Conservation (phyloP, 2,329 filamentous ascomycete genomes). For the Nothomitra cinnamomea region DNA sequence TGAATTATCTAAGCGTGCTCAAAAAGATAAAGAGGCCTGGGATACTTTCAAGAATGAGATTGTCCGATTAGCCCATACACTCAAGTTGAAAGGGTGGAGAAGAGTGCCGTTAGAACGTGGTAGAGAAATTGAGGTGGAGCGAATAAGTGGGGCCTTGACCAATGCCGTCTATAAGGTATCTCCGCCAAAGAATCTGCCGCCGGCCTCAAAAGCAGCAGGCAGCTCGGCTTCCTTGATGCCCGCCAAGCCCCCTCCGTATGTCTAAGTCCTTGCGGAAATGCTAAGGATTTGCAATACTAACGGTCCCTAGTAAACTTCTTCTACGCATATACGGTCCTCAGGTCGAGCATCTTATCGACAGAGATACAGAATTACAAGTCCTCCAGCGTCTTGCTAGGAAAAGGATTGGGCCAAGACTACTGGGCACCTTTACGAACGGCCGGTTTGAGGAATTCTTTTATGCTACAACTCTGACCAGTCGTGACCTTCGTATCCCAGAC, state of each 20-base stretch:
- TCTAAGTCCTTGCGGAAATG: slow-evolving; percentile 8
- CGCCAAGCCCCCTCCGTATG: slow-evolving; percentile 36
- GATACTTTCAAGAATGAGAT: slow-evolving; percentile 82
- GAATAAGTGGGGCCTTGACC: slow-evolving; percentile 79
- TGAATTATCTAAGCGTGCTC: slow-evolving; percentile 28
- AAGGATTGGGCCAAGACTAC: slow-evolving; percentile 76
- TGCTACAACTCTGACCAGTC: slow-evolving; percentile 59
- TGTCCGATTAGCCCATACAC: slow-evolving; percentile 70
- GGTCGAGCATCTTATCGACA: slow-evolving; percentile 88
- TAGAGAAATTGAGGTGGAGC: slow-evolving; percentile 50
- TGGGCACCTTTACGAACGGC: slow-evolving; percentile 87
- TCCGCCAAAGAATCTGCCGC: slow-evolving; percentile 48
- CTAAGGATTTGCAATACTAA: background rate
- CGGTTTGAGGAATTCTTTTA: slow-evolving; percentile 92
- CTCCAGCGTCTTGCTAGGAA: slow-evolving; percentile 74
- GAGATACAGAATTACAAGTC: slow-evolving; percentile 76
- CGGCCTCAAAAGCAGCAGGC: background rate
- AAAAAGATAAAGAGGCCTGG: slow-evolving; percentile 67
- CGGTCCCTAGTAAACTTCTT: slow-evolving; percentile 45
- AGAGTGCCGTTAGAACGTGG: slow-evolving; percentile 58
- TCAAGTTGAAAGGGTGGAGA: slow-evolving; percentile 83
- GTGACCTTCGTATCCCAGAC: slow-evolving; percentile 61
- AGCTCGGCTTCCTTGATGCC: slow-evolving; percentile 13
- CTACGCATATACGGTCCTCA: slow-evolving; percentile 89
- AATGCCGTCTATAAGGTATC: slow-evolving; percentile 93